Conservation (phyloP, 805 yeast species). For the Komagataella mondaviorum region DNA sequence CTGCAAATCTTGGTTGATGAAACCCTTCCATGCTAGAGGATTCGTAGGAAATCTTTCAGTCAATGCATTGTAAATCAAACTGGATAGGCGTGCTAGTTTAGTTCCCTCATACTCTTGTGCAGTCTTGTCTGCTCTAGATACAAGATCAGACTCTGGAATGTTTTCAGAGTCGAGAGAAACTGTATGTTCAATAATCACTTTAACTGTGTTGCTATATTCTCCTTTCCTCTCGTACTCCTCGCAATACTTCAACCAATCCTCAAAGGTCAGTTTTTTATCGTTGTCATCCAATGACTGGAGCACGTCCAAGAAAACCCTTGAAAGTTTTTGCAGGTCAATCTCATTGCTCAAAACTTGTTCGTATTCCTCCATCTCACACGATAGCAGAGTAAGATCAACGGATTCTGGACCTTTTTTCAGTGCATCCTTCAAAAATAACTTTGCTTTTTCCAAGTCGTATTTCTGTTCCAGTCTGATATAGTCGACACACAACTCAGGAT, state of each 20-base stretch:
- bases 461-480: conserved; percentile 19
- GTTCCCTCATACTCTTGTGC: neutral
- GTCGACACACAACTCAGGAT: conserved; percentile 54
- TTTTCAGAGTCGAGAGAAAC: neutral
- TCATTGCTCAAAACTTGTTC: neutral
- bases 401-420: conserved; percentile 6
- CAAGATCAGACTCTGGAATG: neutral
- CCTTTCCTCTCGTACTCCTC: neutral
- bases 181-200: neutral
- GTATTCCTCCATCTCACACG: neutral
- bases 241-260: neutral
- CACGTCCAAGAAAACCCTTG: neutral
- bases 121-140: neutral
- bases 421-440: neutral
- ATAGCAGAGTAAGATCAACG: neutral
- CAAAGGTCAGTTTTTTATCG: neutral
- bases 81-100: neutral
- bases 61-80: neutral
- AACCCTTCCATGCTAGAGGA: neutral
- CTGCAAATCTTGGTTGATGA: neutral
- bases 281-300: neutral
- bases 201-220: neutral
- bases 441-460: neutral
- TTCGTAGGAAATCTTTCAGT: neutral
- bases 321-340: neutral